These are phyloP conservation scores for Cylindrotheca closterium DNA, from an alignment of 108 stramenopile genomes.

Conservation along the genomic window DNA sequence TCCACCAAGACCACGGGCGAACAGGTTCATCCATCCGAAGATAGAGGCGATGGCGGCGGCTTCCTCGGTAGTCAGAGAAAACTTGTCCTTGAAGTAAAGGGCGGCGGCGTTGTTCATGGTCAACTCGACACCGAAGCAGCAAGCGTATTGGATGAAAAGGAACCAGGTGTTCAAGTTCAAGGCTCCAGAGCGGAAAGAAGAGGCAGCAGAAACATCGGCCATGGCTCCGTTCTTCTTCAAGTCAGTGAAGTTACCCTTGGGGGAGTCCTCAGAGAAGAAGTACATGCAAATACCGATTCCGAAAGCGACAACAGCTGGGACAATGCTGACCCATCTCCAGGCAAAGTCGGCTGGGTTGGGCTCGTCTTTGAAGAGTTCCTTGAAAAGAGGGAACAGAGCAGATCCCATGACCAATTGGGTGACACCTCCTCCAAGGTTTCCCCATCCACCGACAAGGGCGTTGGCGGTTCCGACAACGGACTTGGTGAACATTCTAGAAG, in stretches of 20 bases:
- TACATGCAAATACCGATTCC: slow-evolving; percentile 40
- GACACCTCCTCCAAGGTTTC: slow-evolving; percentile 88
- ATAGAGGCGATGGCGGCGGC: slow-evolving; percentile 78
- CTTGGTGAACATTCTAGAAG: slow-evolving; percentile 77
- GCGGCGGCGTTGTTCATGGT: slow-evolving; percentile 89
- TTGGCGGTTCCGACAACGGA: slow-evolving; percentile 87
- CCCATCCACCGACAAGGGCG: slow-evolving; percentile 85
- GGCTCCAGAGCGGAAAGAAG: slow-evolving; percentile 66
- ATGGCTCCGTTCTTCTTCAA: slow-evolving; percentile 72
- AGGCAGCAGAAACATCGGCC: slow-evolving; percentile 68
- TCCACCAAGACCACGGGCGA: slow-evolving; percentile 67
- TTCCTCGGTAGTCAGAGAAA: slow-evolving; percentile 54
- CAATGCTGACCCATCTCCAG: slow-evolving; percentile 74
- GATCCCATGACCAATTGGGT: slow-evolving; percentile 71
- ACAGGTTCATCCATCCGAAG: slow-evolving; percentile 81
- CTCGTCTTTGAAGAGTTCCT: slow-evolving; percentile 30
- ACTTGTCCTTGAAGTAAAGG: slow-evolving; percentile 71
- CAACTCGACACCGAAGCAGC: slow-evolving; percentile 91
- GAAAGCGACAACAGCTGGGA: slow-evolving; percentile 73
- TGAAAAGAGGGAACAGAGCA: slow-evolving; percentile 63
- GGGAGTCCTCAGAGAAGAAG: slow-evolving; percentile 71
- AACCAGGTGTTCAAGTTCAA: slow-evolving; percentile 86
- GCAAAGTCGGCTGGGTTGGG: slow-evolving; percentile 63
- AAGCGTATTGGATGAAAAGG: slow-evolving; percentile 84
- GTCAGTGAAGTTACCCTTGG: slow-evolving; percentile 84